Evolutionary conservation across 2,329 filamentous ascomycete genomes (phyloP).

Genomic region (Pseudocercospora musae): DNA sequence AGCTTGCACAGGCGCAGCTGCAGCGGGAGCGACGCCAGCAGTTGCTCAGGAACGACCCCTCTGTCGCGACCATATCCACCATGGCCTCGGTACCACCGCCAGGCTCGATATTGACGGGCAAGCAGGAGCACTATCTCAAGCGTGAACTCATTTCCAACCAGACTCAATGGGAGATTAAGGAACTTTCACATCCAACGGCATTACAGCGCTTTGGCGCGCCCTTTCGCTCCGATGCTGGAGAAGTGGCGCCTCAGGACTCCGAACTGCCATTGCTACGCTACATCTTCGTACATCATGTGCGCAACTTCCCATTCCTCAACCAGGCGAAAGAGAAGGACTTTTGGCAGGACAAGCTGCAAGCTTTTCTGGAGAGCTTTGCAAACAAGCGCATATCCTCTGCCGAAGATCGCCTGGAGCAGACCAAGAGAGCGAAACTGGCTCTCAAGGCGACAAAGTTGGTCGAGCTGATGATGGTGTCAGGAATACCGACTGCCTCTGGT

Average conservation of each 20-base stretch:
- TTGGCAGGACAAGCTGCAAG: constrained; percentile 97
- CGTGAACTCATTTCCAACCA: constrained; percentile 89
- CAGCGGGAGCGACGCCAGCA: constrained; percentile 21
- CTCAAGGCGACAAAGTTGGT: constrained; percentile 92
- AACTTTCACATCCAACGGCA: constrained; percentile 91
- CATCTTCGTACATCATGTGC: constrained; percentile 96
- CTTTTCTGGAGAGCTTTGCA: constrained; percentile 94
- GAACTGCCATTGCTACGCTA: constrained; percentile 90
- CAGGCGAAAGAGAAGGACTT: constrained; percentile 98
- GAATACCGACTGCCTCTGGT: constrained; percentile 88
- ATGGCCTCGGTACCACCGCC: constrained; percentile 49
- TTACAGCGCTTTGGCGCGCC: constrained; percentile 93
- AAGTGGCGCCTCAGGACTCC: constrained; percentile 88
- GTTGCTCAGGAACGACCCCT: constrained; percentile 26
- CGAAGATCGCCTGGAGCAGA: constrained; percentile 92
- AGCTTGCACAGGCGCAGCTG: constrained; percentile 14
- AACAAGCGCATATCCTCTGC: constrained; percentile 96
- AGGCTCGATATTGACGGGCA: constrained; percentile 73
- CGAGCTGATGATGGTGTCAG: constrained; percentile 99
- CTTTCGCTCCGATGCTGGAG: constrained; percentile 87
- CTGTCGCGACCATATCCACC: constrained; percentile 34
- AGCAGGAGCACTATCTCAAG: constrained; percentile 98
- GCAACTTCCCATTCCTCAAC: constrained; percentile 96
- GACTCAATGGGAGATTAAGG: constrained; percentile 82
- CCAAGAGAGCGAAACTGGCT: constrained; percentile 88